Conservation (phyloP, 2,329 filamentous ascomycete genomes). For the Myriosclerotinia scirpicola region DNA sequence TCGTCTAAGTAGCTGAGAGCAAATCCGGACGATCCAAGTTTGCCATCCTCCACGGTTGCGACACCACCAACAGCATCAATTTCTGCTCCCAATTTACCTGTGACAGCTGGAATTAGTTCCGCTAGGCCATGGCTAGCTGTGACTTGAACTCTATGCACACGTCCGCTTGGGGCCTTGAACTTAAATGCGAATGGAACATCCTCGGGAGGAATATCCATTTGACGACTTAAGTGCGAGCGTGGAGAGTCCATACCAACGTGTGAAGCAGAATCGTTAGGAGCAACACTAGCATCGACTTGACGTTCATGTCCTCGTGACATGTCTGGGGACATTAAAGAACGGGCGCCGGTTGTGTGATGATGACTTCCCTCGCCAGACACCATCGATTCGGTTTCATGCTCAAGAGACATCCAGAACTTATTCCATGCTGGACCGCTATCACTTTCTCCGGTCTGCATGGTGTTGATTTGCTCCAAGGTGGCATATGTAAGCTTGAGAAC, state of each 20-base stretch:
- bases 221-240: constrained; percentile 55
- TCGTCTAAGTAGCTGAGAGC: constrained; percentile 96
- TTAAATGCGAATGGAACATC: constrained; percentile 94
- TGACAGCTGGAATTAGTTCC: constrained; percentile 74
- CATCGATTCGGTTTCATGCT: constrained; percentile 87
- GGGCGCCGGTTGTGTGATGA: constrained; percentile 63
- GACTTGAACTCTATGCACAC: constrained; percentile 89
- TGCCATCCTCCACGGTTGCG: constrained; percentile 76
- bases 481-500: constrained; percentile 98
- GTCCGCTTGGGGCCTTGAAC: constrained; percentile 95
- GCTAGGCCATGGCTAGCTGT: constrained; percentile 76
- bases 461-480: constrained; percentile 96
- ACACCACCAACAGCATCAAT: constrained; percentile 79
- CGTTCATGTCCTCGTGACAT: constrained; percentile 63
- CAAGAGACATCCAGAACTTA: constrained; percentile 97
- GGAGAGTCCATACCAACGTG: constrained; percentile 82
- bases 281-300: constrained; percentile 72
- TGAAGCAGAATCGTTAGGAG: constrained; percentile 92
- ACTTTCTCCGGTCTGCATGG: constrained; percentile 82
- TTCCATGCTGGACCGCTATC: constrained; percentile 94
- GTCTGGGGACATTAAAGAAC: constrained; percentile 82
- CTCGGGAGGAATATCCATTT: constrained; percentile 59
- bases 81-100: constrained; percentile 81
- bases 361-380: constrained; percentile 87
- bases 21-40: constrained; percentile 74